These are phyloP conservation scores for Nematocida sp. DNA, from an alignment of 371 early-diverging fungal species.

Conservation along the genomic window DNA sequence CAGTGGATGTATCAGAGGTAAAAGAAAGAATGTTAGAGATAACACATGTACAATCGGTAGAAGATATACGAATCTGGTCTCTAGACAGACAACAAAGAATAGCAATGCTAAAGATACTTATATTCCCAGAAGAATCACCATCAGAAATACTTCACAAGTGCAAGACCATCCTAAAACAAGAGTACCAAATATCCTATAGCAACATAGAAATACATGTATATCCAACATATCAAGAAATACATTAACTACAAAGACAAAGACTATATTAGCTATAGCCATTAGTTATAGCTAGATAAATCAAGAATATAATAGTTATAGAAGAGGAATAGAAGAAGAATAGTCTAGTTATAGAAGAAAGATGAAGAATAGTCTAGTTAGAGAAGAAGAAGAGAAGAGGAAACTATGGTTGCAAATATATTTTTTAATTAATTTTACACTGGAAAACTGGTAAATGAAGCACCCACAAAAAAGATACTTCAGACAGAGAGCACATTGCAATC, in stretches of 20 bases:
- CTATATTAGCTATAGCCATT: not conserved
- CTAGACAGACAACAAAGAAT: not conserved
- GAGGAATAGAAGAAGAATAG: too few species aligned
- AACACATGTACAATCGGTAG: not conserved
- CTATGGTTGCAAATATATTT: too few species aligned
- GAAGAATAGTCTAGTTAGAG: too few species aligned
- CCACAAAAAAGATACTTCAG: slow-evolving; percentile 77
- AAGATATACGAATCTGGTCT: slow-evolving; percentile 24
- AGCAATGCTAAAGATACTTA: slow-evolving; percentile 6
- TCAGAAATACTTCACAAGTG: not conserved
- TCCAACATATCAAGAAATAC: too few species aligned
- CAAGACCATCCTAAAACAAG: slow-evolving; percentile 3
- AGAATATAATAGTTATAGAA: slow-evolving; percentile 18
- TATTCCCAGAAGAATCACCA: not conserved
- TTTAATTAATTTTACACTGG: slow-evolving; percentile 50
- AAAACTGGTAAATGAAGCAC: slow-evolving; percentile 29
- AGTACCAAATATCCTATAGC: not conserved
- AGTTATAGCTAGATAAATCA: not conserved
- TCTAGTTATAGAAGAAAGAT: too few species aligned
- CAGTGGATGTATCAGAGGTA: slow-evolving; percentile 16
- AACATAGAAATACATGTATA: slow-evolving; percentile 13
- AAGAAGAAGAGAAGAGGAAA: slow-evolving; percentile 36
- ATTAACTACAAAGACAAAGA: not conserved
- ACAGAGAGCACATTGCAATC: slow-evolving; percentile 94
- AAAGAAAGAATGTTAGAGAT: not conserved